Evolutionary conservation across 106 monocot genomes (phyloP).

Genomic region (Posidonia australis): DNA sequence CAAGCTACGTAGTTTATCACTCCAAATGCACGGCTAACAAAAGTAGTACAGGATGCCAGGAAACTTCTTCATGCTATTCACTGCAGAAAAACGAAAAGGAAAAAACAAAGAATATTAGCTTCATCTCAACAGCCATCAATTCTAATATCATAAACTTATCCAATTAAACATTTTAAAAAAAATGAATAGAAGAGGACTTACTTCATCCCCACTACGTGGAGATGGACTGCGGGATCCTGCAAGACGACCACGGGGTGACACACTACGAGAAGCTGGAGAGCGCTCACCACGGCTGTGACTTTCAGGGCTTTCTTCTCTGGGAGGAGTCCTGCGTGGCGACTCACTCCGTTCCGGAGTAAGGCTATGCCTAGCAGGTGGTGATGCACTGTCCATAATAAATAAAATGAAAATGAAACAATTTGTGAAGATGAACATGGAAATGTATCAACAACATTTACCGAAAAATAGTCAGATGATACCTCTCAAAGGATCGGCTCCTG

Average conservation of each 20-base stretch:
- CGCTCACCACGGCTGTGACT: background rate
- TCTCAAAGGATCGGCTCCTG: conserved; percentile 20
- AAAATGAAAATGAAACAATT: conserved; percentile 1
- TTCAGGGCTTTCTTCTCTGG: conserved; percentile 7
- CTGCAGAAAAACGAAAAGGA: too few species aligned
- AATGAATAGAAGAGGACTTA: conserved; percentile 11
- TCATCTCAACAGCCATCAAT: too few species aligned
- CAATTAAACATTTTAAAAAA: background rate
- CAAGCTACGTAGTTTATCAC: background rate
- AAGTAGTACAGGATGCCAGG: background rate
- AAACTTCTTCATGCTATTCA: background rate
- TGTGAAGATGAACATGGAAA: background rate
- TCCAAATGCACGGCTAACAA: background rate
- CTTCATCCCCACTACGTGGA: conserved; percentile 9
- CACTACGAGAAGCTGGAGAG: conserved; percentile 10
- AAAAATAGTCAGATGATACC: conserved; percentile 3
- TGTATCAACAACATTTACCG: background rate
- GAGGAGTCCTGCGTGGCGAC: conserved; percentile 12
- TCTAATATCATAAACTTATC: too few species aligned
- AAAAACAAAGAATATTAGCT: too few species aligned
- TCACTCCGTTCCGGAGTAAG: conserved; percentile 14
- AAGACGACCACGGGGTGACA: conserved; percentile 4
- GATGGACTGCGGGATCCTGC: conserved; percentile 10
- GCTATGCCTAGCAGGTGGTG: conserved; percentile 24
- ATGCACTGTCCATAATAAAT: conserved; percentile 7